Evolutionary conservation across 1,284 basidiomycete genomes (phyloP), one percentile per base, ranked within the genome.

Genomic region (Tylopilus orsonianus): DNA sequence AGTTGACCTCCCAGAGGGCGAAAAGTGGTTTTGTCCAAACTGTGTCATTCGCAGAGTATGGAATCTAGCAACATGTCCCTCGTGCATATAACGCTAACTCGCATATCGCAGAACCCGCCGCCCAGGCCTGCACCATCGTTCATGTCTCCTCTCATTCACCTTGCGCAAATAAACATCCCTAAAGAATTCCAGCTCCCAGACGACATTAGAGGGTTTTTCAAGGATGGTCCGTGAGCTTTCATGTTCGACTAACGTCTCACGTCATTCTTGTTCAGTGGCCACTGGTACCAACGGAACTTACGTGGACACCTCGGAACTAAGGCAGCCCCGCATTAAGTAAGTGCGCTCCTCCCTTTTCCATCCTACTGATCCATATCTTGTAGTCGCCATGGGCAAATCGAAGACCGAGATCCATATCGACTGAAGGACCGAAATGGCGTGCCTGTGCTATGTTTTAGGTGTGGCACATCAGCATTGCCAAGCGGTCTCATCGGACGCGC

Each of bases 1-100:
- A 44, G 79, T 88, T 58, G 93, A 98, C 60, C 73, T 91, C 37
- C 84, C 85, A 44, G 87, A 89, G 57, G 88, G 88, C 39, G 92
- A 96, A 49, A 81, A 81, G 58, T 99, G 97, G 97, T 97, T 87
- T 72, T 99, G 96, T 71, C 88, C 85, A 34, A 76, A 79, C 40
- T 94, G 91, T 71, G 70, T 72, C 42, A 74, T 81, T 56, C 76
- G 77, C 52, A 83, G 85, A 73, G 88, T 90, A 62, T 62, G 78
- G 63, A 50, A 50, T 49, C 43, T 32, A 37, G 54, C 54, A 19
- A 47, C 32, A 34, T 23, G 37, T 22, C 27, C 27, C 29, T 47
- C 44, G 51, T 52, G 41, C 48, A 45, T 44, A 12, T 19, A 35
- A 26, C 53, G 42, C 54, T 62, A 26, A 57, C 42, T 37, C 23